Evolutionary conservation across 2,329 filamentous ascomycete species (phyloP), one percentile per base, ranked within the genome.

Genomic region (Nothopassalora personata): DNA sequence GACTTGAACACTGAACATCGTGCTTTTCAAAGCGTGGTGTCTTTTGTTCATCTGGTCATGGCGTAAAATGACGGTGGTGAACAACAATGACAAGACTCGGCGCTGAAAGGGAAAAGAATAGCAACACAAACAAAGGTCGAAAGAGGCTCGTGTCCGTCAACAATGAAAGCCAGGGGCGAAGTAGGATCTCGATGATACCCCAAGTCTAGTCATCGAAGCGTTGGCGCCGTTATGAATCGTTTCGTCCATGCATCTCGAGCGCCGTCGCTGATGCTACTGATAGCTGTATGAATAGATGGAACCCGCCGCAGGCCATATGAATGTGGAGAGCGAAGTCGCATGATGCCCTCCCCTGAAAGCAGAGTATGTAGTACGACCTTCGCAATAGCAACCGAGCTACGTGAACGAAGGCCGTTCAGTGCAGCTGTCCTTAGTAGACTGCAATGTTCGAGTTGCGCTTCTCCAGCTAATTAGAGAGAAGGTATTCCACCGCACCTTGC

Each of bases 401-500:
- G n/a, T 43, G n/a, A 4, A 7, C 7, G 5, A 8, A 43, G 15
- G 4, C 39, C 13, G 33, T 43, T 31, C 31, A 47, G 34, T 23
- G 28, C 18, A 28, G 28, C 19, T 27, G 18, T 18, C 19, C 18
- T 7, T 43, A 15, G 18, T 18, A 43, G 8, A n/a, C 7, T 43
- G 13, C 39, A 43, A 15, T 43, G 13, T 43, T 11, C 31, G 39
- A 43, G 5, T 15, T n/a, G 18, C 39, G 15, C 13, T 15, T 43
- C 7, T 18, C 13, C 39, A 15, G 39, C 30, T 30, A 51, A 33
- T 65, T 64, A 15, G 60, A 55, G 13, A 81, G 68, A 57, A 95
- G 76, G 69, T 90, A 85, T 76, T 94, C 89, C 55, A 95, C 84
- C 5, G 90, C 94, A 10, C 93, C 94, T 73, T 97, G 91, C 45